These are phyloP conservation scores for Eucalyptus sideroxylon DNA, from an alignment of 345 rosid species.

Conservation along the genomic window DNA sequence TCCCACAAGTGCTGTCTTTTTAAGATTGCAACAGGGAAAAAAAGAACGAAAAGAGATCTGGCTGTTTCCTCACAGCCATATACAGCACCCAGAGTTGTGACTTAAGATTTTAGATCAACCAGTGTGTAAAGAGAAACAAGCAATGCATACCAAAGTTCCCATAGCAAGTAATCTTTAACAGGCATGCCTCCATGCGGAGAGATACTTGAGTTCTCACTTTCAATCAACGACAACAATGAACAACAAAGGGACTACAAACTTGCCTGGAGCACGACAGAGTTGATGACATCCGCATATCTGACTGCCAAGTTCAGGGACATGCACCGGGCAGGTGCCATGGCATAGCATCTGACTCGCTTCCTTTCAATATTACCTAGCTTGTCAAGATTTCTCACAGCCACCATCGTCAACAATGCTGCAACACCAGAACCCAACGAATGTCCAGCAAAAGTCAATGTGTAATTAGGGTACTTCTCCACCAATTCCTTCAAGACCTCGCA, in stretches of 20 bases:
- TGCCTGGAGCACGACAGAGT: conserved; percentile 95
- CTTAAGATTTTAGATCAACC: not conserved
- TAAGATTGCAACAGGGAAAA: not conserved
- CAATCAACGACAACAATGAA: not conserved
- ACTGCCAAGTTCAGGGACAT: conserved; percentile 94
- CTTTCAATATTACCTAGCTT: conserved; percentile 65
- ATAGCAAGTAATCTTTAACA: not conserved
- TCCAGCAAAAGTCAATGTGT: conserved; percentile 78
- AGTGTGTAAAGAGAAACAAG: not conserved
- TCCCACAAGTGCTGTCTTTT: not conserved
- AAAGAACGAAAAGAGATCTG: not conserved
- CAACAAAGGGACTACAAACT: not conserved
- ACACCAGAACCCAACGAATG: conserved; percentile 98
- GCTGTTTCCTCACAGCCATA: not conserved
- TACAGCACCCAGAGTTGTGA: not conserved
- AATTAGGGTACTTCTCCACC: conserved; percentile 57
- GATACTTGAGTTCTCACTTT: not conserved
- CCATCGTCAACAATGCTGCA: conserved; percentile 72
- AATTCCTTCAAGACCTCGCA: conserved; percentile 53
- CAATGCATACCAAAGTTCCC: not conserved
- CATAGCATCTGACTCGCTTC: conserved; percentile 79
- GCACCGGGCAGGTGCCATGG: conserved; percentile 97
- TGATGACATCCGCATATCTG: conserved; percentile 89
- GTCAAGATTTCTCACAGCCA: conserved; percentile 46
- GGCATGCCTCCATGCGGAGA: not conserved